These are phyloP conservation scores for Aureobasidium subglaciale DNA, from an alignment of 2,329 filamentous ascomycete species.

Conservation along the genomic window DNA sequence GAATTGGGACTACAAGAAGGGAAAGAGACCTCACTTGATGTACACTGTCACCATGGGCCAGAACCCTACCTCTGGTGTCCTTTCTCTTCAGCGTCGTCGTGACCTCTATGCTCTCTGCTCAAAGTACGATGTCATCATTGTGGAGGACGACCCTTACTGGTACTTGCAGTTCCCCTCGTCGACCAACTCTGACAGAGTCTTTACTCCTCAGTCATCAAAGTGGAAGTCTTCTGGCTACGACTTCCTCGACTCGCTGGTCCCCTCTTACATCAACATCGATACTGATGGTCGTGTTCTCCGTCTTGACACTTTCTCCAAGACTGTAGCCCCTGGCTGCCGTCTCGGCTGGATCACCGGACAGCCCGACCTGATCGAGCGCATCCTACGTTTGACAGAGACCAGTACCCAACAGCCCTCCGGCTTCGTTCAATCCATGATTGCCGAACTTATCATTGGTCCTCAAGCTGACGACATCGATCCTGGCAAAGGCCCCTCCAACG, in stretches of 20 bases:
- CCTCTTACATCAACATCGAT: conserved; percentile 76
- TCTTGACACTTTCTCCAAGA: conserved; percentile 91
- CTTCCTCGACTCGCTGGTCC: conserved; percentile 76
- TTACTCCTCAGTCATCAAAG: conserved; percentile 20
- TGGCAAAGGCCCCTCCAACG: conserved; percentile 41
- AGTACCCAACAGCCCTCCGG: conserved; percentile 79
- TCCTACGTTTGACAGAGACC: conserved; percentile 67
- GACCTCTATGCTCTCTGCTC: conserved; percentile 75
- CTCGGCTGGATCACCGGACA: conserved; percentile 87
- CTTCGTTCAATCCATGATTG: conserved; percentile 79
- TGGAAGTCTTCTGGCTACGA: conserved; percentile 58
- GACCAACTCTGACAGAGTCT: conserved; percentile 30
- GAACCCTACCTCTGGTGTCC: conserved; percentile 74
- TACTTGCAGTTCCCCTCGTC: conserved; percentile 83
- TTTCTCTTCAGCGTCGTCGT: conserved; percentile 65
- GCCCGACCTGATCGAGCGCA: conserved; percentile 66
- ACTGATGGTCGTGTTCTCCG: conserved; percentile 80
- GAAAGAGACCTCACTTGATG: conserved; percentile 72
- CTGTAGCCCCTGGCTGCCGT: conserved; percentile 79
- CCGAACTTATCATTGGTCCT: conserved; percentile 68
- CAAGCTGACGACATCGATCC: conserved; percentile 33
- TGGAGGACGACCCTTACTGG: conserved; percentile 96
- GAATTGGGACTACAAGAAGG: conserved; percentile 71
- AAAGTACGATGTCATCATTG: conserved; percentile 80
- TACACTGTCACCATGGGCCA: conserved; percentile 92